Base-by-base conservation (phyloP, 768 basidiomycete genomes). In the Guyanaporus albipodus region DNA sequence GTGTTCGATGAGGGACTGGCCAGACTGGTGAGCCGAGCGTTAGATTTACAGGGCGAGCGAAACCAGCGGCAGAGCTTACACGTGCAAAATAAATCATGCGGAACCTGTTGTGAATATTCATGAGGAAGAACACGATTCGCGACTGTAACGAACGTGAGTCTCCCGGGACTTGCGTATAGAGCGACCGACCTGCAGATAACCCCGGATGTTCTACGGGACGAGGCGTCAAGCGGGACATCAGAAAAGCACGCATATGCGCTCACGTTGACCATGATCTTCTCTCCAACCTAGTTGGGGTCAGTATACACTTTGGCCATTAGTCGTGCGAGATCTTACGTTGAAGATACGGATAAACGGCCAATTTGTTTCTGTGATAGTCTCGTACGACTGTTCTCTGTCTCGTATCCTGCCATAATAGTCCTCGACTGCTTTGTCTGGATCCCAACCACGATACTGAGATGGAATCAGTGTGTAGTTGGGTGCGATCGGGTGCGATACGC, bases 1-100 rank as follows among this genome's bases (percentile, higher is more conserved):
- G 63, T 98, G 96, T 64, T 99, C 96, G 57, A 97, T 93, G 48
- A 97, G 74, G 11, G 92, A 95, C 75, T 94, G 93, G n/a, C 96
- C 96, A 15, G 94, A 95, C 93, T 96, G 6, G 33, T 6, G 14
- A 11, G 32, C 19, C 6, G 8, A n/a, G 23, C 6, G 19, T 48
- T n/a, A 50, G 38, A 14, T 38, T 40, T 11, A n/a, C 23, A 21
- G 24, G 17, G 14, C 33, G 12, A 4, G n/a, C 33, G 23, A 32
- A 40, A 37, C 21, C 11, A 38, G 18, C 32, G 44, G 42, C 17
- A 31, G 8, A 5, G 6, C 88, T 50, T 61, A 96, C 94, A 32
- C 95, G 73, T 5, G 95, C 95, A 69, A 99, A 97, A 67, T 94
- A 98, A 53, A 99, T 99, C 38, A 86, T 92, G 18, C 95, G 77